Percentiles rank a stretch among this genome's conserved stretches.
Evolutionary conservation across 1,284 basidiomycete genomes (phyloP).

Genomic region (Abortiporus biennis): DNA sequence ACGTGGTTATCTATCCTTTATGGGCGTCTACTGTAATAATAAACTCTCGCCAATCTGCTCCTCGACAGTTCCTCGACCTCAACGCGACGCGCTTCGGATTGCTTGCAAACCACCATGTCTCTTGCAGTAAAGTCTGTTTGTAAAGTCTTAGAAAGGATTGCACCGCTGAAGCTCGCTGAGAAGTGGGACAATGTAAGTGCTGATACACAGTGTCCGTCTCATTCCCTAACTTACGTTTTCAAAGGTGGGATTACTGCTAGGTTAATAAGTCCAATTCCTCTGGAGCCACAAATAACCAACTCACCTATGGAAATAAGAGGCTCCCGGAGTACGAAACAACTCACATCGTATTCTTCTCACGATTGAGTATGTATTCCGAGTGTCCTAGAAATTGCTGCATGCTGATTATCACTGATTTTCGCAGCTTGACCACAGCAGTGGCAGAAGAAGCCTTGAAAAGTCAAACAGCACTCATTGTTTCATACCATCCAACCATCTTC

Average conservation of each 20-base stretch:
- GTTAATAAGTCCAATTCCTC: too few relatives aligned
- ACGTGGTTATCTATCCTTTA: too few relatives aligned
- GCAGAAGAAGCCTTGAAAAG: constrained; percentile 65
- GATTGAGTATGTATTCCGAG: constrained; percentile 71
- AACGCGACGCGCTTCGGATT: too few relatives aligned
- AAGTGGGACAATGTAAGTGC: constrained; percentile 85
- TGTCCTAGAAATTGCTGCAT: constrained; percentile 4
- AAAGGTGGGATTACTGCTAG: constrained; percentile 80
- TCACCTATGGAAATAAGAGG: too few relatives aligned
- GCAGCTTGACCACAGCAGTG: constrained; percentile 75
- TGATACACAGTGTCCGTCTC: background rate
- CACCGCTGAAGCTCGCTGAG: constrained; percentile 79
- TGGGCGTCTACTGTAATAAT: too few relatives aligned
- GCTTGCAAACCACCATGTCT: too few relatives aligned
- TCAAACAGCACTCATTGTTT: constrained; percentile 63
- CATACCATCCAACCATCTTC: constrained; percentile 93
- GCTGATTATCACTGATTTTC: too few relatives aligned
- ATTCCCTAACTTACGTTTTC: background rate
- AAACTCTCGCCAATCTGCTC: too few relatives aligned
- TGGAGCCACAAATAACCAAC: too few relatives aligned
- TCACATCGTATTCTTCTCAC: constrained; percentile 73
- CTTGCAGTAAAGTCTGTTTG: constrained; percentile 41
- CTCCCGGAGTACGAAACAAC: constrained; percentile 52
- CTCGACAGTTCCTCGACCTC: too few relatives aligned
- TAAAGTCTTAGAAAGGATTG: constrained; percentile 72